Evolutionary conservation across 768 basidiomycete species (phyloP).

Genomic region (Hypsizygus marmoreus): DNA sequence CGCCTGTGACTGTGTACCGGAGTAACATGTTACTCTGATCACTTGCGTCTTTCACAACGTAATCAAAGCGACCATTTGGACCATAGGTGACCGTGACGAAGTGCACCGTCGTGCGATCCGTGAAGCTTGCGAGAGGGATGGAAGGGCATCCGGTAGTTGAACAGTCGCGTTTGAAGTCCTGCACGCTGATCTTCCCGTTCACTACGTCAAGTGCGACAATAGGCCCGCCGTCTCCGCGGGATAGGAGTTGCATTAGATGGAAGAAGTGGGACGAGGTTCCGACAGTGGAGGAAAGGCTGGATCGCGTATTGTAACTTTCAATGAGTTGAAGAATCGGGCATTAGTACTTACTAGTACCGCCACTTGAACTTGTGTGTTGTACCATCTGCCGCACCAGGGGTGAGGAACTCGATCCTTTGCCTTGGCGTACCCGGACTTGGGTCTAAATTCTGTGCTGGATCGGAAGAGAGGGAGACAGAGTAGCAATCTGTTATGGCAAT

Average conservation of each 20-base stretch:
- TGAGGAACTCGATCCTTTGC: constrained; percentile 5
- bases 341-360: constrained; percentile 1
- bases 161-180: constrained; percentile 3
- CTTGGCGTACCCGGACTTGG: neutral
- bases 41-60: neutral
- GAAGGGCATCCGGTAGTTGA: neutral
- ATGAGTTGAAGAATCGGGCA: neutral
- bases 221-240: neutral
- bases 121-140: neutral
- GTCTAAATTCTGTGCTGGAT: neutral
- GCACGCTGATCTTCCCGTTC: neutral
- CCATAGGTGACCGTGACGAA: neutral
- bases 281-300: neutral
- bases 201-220: constrained; percentile 1
- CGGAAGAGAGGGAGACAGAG: neutral
- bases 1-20: neutral
- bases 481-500: constrained; percentile 1
- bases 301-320: neutral
- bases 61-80: neutral
- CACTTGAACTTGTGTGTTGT: constrained; percentile 1
- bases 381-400: constrained; percentile 1
- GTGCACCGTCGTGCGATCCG: neutral
- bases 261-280: neutral
- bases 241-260: constrained; percentile 1
- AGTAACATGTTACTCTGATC: neutral